Conservation (phyloP, 176 grass and related monocot genomes). For the Eragrostis nindensis region DNA sequence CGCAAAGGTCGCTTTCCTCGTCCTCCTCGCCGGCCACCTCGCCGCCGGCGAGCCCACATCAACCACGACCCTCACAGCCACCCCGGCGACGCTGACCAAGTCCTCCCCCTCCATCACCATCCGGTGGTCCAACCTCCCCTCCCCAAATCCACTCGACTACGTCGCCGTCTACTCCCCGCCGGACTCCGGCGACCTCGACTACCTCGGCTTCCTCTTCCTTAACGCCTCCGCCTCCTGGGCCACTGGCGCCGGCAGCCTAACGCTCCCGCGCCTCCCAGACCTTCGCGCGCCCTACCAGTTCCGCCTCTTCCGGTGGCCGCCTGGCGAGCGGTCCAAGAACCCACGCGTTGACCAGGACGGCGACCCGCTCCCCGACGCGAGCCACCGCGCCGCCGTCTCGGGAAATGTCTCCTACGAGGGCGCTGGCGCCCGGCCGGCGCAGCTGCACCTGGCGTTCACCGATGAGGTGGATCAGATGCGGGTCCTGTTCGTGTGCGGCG, state of each 20-base stretch:
- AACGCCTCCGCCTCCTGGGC: conserved; percentile 65
- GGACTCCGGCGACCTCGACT: conserved; percentile 64
- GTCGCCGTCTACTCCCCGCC: conserved; percentile 84
- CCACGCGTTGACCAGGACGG: conserved; percentile 69
- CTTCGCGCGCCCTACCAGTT: conserved; percentile 80
- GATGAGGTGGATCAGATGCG: conserved; percentile 78
- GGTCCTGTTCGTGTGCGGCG: conserved; percentile 78
- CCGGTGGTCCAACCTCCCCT: conserved; percentile 63
- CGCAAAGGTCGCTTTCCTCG: conserved; percentile 33
- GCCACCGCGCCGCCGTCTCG: conserved; percentile 63
- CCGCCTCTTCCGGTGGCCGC: conserved; percentile 82
- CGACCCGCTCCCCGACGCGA: conserved; percentile 72
- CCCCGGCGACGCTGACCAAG: conserved; percentile 51
- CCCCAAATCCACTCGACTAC: conserved; percentile 76
- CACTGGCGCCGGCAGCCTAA: conserved; percentile 56
- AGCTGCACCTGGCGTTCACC: conserved; percentile 89
- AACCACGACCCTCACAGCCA: conserved; percentile 52
- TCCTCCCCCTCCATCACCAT: conserved; percentile 52
- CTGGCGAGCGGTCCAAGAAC: conserved; percentile 53
- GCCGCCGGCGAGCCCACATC: conserved; percentile 44
- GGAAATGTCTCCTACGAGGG: conserved; percentile 52
- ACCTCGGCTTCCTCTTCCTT: conserved; percentile 92
- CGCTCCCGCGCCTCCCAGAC: conserved; percentile 62
- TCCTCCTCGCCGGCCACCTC: conserved; percentile 43
- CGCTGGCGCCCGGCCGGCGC: conserved; percentile 39